Base-by-base conservation (phyloP, 805 yeast genomes). In the Yarrowia sp. region DNA sequence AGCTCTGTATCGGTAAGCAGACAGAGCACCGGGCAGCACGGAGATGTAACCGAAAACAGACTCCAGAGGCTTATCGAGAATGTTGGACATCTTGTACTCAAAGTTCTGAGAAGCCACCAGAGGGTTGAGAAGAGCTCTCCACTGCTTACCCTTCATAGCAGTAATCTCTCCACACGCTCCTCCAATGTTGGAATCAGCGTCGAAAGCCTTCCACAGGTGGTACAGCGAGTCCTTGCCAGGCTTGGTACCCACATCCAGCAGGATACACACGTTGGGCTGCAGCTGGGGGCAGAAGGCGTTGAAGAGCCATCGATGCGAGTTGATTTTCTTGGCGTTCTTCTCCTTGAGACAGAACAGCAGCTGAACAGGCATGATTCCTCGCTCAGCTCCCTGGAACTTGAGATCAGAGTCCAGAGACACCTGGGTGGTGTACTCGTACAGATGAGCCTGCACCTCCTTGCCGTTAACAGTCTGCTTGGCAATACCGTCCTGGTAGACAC, bases 91-190 rank as follows among this genome's bases (percentile, higher is more conserved):
- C 72, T 93, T 93, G 77, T 93, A 93, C 76, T 93, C 98, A 71
- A 93, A 93, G 74, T 93, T 93, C 74, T 93, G 98, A 0, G 97
- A 90, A 0, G 98, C 98, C 53, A 93, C 97, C 47, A 93, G 78
- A 10, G 98, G 98, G 75, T 93, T 93, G 22, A 90, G 74, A 67
- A 95, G 79, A 68, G 92, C 90, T 28, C 78, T 71, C 84, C 98
- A 91, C 33, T 86, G 88, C 71, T 86, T 89, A 48, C 99, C 99
- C 71, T 91, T 92, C 90, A 93, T 88, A 0, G 98, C 91, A 68
- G 89, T 89, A 73, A 95, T 92, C 75, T 95, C 98, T 68, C 99
- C 99, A 13, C 98, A 98, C 1, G 97, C 99, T 68, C 99, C 99
- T 0, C 97, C 99, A 63, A 95, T 97, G 71, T 93, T 92, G 1